Evolutionary conservation across 225 moss, liverwort and hornwort species (phyloP).

Genomic region (Climacium dendroides): DNA sequence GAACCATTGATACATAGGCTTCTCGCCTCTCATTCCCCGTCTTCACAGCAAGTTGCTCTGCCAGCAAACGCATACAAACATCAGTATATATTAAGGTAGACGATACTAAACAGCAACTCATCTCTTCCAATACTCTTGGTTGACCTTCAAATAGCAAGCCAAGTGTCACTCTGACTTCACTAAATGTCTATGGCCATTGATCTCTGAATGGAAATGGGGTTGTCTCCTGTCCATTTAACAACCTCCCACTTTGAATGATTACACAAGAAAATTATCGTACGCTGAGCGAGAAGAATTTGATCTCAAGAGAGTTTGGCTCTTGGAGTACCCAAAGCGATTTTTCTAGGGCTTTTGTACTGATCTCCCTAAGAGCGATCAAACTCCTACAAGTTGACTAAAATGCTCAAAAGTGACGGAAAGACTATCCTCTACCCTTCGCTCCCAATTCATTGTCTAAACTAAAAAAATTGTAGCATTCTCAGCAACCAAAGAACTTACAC

Average conservation of each 20-base stretch:
- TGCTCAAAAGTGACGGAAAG: neutral
- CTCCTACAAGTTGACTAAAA: neutral
- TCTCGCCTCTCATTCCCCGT: constrained; percentile 29
- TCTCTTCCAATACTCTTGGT: neutral
- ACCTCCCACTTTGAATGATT: neutral
- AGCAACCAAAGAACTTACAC: neutral
- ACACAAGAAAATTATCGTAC: neutral
- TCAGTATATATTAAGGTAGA: neutral
- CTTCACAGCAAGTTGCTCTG: constrained; percentile 18
- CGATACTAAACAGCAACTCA: neutral
- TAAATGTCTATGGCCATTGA: neutral
- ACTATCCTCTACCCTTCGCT: neutral
- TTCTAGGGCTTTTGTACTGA: neutral
- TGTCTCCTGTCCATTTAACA: neutral
- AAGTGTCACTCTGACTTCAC: neutral
- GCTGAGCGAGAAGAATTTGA: neutral
- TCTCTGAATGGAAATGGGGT: neutral
- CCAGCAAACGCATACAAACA: neutral
- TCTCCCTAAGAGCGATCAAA: neutral
- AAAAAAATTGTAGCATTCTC: neutral
- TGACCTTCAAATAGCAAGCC: neutral
- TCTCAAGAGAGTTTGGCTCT: neutral
- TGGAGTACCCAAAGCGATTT: neutral
- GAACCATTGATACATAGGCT: constrained; percentile 70
- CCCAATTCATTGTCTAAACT: neutral